Evolutionary conservation across 1,284 basidiomycete species (phyloP).

Genomic region (Ganoderma lucidum): DNA sequence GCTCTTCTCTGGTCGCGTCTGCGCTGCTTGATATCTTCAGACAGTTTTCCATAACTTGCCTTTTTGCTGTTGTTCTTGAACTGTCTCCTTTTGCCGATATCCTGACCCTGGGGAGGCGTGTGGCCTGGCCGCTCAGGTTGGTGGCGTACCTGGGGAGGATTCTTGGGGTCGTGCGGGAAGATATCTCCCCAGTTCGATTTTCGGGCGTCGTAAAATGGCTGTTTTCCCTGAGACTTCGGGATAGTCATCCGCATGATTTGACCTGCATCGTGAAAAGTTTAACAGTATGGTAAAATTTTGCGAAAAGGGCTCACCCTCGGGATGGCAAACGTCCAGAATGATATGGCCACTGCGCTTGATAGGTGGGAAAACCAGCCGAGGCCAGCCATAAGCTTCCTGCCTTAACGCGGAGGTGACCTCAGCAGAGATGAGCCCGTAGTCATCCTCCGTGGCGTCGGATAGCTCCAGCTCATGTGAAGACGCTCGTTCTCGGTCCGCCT

Average conservation of each 20-base stretch:
- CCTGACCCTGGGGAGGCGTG: conserved; percentile 47
- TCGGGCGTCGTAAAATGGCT: conserved; percentile 94
- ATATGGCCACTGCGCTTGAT: conserved; percentile 94
- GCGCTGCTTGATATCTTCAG: conserved; percentile 48
- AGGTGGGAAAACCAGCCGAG: conserved; percentile 90
- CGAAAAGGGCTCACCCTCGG: conserved; percentile 64
- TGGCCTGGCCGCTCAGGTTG: conserved; percentile 46
- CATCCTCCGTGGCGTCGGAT: not conserved
- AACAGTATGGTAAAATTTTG: not conserved
- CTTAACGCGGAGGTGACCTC: conserved; percentile 58
- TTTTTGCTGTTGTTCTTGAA: conserved; percentile 33
- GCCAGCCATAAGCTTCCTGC: conserved; percentile 85
- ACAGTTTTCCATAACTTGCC: conserved; percentile 49
- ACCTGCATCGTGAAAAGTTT: conserved; percentile 55
- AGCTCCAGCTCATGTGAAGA: not conserved
- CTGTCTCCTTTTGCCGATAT: conserved; percentile 60
- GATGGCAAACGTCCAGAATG: conserved; percentile 89
- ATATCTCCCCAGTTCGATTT: conserved; percentile 95
- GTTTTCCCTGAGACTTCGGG: conserved; percentile 92
- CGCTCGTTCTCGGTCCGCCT: not conserved
- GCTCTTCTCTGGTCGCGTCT: conserved; percentile 34
- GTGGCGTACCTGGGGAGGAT: conserved; percentile 69
- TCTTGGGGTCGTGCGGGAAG: conserved; percentile 89
- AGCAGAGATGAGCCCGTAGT: conserved; percentile 1
- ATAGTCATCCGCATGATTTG: conserved; percentile 92